Conservation (phyloP, 1,284 basidiomycete genomes). For the Irpex lacteus region DNA sequence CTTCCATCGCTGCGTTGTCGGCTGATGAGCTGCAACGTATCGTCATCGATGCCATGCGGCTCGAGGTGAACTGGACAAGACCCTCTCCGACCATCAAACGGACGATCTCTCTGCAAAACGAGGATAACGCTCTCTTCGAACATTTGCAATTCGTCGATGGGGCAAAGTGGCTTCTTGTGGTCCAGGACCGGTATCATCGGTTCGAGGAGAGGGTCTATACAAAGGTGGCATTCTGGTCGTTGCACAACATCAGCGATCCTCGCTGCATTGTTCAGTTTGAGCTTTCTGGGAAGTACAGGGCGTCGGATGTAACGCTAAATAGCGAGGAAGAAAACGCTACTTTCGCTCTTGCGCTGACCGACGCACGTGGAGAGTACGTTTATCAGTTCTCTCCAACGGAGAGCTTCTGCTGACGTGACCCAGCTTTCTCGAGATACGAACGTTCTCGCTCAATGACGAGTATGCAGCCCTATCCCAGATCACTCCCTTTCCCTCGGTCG, state of each 20-base stretch:
- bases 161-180: slow-evolving; percentile 44
- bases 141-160: slow-evolving; percentile 44
- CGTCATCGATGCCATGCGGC: slow-evolving; percentile 40
- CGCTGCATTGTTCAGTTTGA: slow-evolving; percentile 35
- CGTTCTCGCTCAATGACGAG: slow-evolving; percentile 20
- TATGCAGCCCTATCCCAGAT: slow-evolving; percentile 18
- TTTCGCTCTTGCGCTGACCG: slow-evolving; percentile 31
- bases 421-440: slow-evolving; percentile 27
- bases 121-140: slow-evolving; percentile 33
- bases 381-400: neutral
- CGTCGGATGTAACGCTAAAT: slow-evolving; percentile 31
- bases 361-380: slow-evolving; percentile 25
- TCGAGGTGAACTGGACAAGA: slow-evolving; percentile 52
- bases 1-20: slow-evolving; percentile 24
- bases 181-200: slow-evolving; percentile 34
- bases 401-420: slow-evolving; percentile 1
- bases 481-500: slow-evolving; percentile 18
- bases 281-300: slow-evolving; percentile 30
- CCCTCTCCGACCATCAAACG: slow-evolving; percentile 32
- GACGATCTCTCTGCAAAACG: slow-evolving; percentile 34
- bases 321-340: slow-evolving; percentile 25
- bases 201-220: slow-evolving; percentile 25
- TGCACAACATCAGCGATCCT: slow-evolving; percentile 27
- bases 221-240: slow-evolving; percentile 40
- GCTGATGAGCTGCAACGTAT: slow-evolving; percentile 33